phyloP scores from a whole-genome alignment of 2,329 filamentous ascomycete genomes.

The Knoxdaviesia capensis region DNA sequence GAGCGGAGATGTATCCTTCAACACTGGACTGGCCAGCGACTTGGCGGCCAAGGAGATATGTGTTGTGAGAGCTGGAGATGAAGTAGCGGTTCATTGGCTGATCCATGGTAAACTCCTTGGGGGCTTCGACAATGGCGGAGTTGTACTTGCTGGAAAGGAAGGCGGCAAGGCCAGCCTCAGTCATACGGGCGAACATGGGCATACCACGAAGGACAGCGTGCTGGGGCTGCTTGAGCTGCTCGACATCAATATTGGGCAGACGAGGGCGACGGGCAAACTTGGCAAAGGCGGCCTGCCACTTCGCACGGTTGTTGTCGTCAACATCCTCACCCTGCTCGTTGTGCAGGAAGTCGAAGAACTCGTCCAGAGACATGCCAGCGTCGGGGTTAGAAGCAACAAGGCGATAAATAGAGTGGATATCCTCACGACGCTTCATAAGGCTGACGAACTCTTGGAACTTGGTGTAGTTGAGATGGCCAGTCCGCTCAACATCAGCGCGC shows the following conservation, averaged over 20 bases:
- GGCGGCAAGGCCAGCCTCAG: slow-evolving; percentile 54
- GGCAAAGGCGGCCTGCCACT: slow-evolving; percentile 54
- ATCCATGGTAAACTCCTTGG: slow-evolving; percentile 46
- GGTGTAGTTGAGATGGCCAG: slow-evolving; percentile 49
- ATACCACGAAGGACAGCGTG: not conserved
- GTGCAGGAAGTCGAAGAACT: slow-evolving; percentile 60
- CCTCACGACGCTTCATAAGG: slow-evolving; percentile 64
- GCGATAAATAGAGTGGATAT: slow-evolving; percentile 57
- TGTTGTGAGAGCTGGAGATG: slow-evolving; percentile 97
- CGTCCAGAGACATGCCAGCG: slow-evolving; percentile 44
- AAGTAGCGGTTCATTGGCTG: slow-evolving; percentile 91
- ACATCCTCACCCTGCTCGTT: slow-evolving; percentile 60
- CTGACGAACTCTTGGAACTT: slow-evolving; percentile 75
- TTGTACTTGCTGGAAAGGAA: slow-evolving; percentile 63
- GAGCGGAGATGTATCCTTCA: slow-evolving; percentile 79
- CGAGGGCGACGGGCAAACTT: slow-evolving; percentile 36
- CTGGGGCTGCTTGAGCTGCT: not conserved
- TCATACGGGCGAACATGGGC: slow-evolving; percentile 34
- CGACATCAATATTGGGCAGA: slow-evolving; percentile 1
- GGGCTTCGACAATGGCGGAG: slow-evolving; percentile 39
- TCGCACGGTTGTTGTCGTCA: slow-evolving; percentile 33
- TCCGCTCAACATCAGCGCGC: slow-evolving; percentile 43
- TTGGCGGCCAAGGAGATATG: slow-evolving; percentile 81
- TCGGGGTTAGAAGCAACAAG: slow-evolving; percentile 35
- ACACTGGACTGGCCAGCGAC: slow-evolving; percentile 79